A percentile compares a stretch with the other conserved stretches of the same genome.
phyloP scores from a whole-genome alignment of 164 flowering plant genomes.

The Dillenia turbinata region DNA sequence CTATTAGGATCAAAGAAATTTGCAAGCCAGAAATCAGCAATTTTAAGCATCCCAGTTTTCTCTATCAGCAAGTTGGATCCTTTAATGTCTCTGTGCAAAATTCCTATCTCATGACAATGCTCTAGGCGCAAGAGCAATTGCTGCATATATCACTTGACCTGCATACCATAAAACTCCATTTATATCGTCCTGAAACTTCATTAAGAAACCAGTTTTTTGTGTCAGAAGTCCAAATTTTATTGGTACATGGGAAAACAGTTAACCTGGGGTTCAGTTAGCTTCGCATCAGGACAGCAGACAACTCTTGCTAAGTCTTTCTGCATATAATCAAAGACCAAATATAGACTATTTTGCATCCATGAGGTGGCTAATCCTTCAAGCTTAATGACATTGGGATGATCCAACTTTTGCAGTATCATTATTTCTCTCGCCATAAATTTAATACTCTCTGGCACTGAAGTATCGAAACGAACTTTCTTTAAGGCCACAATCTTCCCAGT shows the following conservation, averaged over 20 bases:
- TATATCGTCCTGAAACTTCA: neutral
- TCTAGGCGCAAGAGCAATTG: constrained; percentile 63
- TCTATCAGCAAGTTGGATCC: constrained; percentile 62
- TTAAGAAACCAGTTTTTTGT: no score
- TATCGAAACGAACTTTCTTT: constrained; percentile 73
- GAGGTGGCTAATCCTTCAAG: constrained; percentile 71
- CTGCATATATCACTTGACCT: constrained; percentile 71
- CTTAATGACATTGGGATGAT: constrained; percentile 72
- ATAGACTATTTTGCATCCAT: constrained; percentile 73
- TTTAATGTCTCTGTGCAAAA: constrained; percentile 69
- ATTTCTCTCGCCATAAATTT: constrained; percentile 82
- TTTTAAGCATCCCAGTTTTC: constrained; percentile 49
- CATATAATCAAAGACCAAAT: constrained; percentile 70
- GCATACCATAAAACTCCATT: constrained; percentile 10
- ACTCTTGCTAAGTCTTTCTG: constrained; percentile 40
- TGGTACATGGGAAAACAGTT: neutral
- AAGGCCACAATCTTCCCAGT: constrained; percentile 66
- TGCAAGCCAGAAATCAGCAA: constrained; percentile 79
- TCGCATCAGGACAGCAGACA: constrained; percentile 34
- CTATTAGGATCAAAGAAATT: constrained; percentile 34
- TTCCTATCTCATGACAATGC: constrained; percentile 65
- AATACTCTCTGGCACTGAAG: constrained; percentile 60
- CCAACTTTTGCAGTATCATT: constrained; percentile 41
- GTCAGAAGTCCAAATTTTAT: neutral
- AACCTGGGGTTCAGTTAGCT: constrained; percentile 65